phyloP scores from a whole-genome alignment of 202 grass and related monocot genomes.

The Schoenoplectus tabernaemontani region DNA sequence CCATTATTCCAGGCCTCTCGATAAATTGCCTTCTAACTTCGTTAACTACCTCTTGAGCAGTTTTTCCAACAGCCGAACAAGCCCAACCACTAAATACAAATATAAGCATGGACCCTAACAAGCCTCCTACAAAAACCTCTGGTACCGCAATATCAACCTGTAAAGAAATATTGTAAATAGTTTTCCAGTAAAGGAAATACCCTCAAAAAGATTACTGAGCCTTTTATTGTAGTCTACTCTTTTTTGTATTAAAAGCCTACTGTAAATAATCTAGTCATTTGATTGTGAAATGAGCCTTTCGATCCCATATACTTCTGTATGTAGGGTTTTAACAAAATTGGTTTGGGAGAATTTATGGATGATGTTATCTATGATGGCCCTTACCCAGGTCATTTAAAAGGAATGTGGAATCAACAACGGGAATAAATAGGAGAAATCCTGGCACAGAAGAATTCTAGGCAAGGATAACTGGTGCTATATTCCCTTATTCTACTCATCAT shows the following conservation, averaged over 20 bases:
- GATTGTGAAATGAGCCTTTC: background rate
- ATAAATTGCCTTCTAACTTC: conserved; percentile 99
- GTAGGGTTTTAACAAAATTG: background rate
- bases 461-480: conserved; percentile 13
- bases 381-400: background rate
- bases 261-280: background rate
- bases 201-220: background rate
- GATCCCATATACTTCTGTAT: background rate
- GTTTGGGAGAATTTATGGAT: background rate
- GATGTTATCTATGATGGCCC: background rate
- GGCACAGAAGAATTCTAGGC: background rate
- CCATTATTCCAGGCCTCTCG: conserved; percentile 99
- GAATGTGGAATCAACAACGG: background rate
- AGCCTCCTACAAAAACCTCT: conserved; percentile 93
- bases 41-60: conserved; percentile 98
- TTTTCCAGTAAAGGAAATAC: background rate
- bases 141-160: conserved; percentile 98
- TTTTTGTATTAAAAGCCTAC: background rate
- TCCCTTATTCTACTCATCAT: conserved; percentile 16
- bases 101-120: conserved; percentile 99
- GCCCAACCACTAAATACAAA: conserved; percentile 98
- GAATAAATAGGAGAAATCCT: background rate
- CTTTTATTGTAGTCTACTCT: background rate
- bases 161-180: conserved; percentile 21
- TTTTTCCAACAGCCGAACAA: conserved; percentile 97